Evolutionary conservation across 805 yeast species (phyloP), one percentile per base, ranked within the genome.

Genomic region (Myxozyma neotropica): DNA sequence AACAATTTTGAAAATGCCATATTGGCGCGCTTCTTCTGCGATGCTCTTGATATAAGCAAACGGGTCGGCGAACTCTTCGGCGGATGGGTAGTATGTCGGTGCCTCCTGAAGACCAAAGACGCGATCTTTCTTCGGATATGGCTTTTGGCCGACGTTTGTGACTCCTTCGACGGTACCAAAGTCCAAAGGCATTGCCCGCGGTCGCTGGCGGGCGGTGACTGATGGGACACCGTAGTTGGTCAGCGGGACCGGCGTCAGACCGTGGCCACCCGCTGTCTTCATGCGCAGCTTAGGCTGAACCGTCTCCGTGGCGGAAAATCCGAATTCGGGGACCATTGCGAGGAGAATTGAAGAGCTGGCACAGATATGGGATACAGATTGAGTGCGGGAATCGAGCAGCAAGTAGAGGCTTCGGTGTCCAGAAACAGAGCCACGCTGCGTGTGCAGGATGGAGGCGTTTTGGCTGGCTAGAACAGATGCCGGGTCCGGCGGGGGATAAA

Each of bases 1-100:
- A 5, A 81, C 76, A 1, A 92, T 70, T 69, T 91, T 92, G 45
- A 90, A 73, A 68, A 94, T 91, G 0, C 97, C 97, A 70, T 79
- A 83, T 29, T 74, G 70, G 33, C 70, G 73, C 1, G 94, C 96
- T 8, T 78, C 67, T 0, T 78, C 76, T 12, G 74, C 71, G 0
- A 83, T 72, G 13, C 81, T 76, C 23, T 87, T 86, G 17, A 89
- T 75, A 65, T 84, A 87, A n/a, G 71, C 72, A 21, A 86, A 81
- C 0, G 96, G 95, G 70, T 87, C 85, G 10, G 72, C 68, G 60
- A 85, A 82, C 66, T 88, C 85, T 26, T 77, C 78, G 19, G 73
- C 74, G 1, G 84, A 74, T 1, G 92, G 87, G 48, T 73, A 72
- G 13, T 84, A 74, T 0, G 81, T 77, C 1, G 96, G 96, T n/a